Evolutionary conservation across 2,329 filamentous ascomycete species (phyloP).

Genomic region (Phyllosticta citribraziliensis): DNA sequence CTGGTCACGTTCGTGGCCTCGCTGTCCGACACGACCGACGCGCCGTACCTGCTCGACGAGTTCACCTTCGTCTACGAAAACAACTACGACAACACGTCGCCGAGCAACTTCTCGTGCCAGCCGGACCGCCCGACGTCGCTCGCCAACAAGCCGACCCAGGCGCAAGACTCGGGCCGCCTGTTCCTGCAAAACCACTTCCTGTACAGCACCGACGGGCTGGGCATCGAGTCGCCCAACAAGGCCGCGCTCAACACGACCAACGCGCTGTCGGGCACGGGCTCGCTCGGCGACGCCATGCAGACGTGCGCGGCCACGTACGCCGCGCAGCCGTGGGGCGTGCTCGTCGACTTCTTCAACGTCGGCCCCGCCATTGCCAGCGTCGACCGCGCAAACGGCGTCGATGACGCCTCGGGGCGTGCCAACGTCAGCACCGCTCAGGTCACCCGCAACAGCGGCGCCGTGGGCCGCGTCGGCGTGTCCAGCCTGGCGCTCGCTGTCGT

Average conservation of each 20-base stretch:
- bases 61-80: conserved; percentile 60
- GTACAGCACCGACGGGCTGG: conserved; percentile 39
- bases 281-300: conserved; percentile 28
- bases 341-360: conserved; percentile 70
- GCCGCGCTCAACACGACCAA: conserved; percentile 52
- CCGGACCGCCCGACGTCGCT: conserved; percentile 51
- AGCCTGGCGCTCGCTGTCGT: neutral
- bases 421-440: conserved; percentile 13
- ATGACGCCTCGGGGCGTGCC: conserved; percentile 31
- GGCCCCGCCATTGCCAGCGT: conserved; percentile 56
- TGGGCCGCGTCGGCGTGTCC: neutral
- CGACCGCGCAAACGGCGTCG: conserved; percentile 54
- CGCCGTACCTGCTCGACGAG: conserved; percentile 48
- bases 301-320: conserved; percentile 50
- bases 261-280: conserved; percentile 46
- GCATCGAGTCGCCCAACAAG: conserved; percentile 19
- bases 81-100: conserved; percentile 49
- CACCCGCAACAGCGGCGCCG: neutral
- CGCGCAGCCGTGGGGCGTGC: conserved; percentile 52
- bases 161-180: conserved; percentile 48
- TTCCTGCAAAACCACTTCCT: conserved; percentile 69
- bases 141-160: conserved; percentile 35
- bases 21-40: conserved; percentile 18
- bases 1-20: conserved; percentile 56
- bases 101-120: conserved; percentile 57